phyloP scores from a whole-genome alignment of 179 eudicot species.

The Beta macrorhiza region DNA sequence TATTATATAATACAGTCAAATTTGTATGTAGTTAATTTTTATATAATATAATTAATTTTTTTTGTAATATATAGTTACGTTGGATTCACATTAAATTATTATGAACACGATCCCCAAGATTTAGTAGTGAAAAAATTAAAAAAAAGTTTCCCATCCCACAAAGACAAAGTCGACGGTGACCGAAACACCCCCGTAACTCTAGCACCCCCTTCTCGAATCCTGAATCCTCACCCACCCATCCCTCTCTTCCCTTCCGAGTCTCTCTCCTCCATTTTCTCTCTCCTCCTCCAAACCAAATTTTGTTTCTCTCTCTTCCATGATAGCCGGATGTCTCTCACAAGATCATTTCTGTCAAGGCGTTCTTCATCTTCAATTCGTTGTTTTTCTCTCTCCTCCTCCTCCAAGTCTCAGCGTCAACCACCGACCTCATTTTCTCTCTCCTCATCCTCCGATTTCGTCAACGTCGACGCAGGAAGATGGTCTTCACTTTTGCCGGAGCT shows the following conservation, averaged over 20 bases:
- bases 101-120: too few species aligned
- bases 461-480: conserved; percentile 46
- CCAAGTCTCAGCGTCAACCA: conserved; percentile 43
- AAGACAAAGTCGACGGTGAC: conserved; percentile 1
- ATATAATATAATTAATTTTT: too few species aligned
- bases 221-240: not conserved
- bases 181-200: not conserved
- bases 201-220: not conserved
- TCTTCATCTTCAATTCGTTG: conserved; percentile 36
- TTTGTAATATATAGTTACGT: too few species aligned
- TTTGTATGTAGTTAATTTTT: too few species aligned
- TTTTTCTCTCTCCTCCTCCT: conserved; percentile 26
- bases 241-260: not conserved
- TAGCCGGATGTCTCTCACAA: conserved; percentile 50
- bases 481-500: conserved; percentile 62
- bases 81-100: too few species aligned
- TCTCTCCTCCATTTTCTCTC: not conserved
- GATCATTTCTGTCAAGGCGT: conserved; percentile 65
- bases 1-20: too few species aligned
- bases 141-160: not conserved
- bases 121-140: too few species aligned
- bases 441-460: not conserved
- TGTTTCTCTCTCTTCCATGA: conserved; percentile 29
- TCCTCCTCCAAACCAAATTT: not conserved
- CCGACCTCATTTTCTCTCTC: not conserved